Base-by-base conservation (phyloP, 352 stramenopile genomes). In the Pythium phragmiticola region DNA sequence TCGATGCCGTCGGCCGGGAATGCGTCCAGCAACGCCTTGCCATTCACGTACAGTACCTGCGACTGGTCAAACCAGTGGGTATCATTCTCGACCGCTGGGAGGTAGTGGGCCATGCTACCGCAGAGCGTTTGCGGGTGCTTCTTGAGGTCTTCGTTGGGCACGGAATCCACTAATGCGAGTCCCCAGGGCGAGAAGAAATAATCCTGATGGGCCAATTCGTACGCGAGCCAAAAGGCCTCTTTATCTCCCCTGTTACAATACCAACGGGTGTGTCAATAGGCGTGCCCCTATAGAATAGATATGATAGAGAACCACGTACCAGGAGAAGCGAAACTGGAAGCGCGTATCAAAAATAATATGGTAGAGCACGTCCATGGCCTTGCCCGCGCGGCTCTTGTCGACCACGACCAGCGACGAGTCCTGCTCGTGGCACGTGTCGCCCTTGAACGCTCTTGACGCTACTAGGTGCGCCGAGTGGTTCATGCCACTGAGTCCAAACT, bases 131-230 rank as follows among this genome's bases (percentile, higher is more conserved):
- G 59, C 7, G 73, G 69, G 45, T 93, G 80, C 1, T 74, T 57
- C 43, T 76, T 41, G 36, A 90, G 77, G 61, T 91, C 84, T 7
- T 77, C 50, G 41, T 85, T 87, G 7, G 83, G 42, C 1, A 69
- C 66, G 0, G 73, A 75, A 5, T 82, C 74, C 12, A 92, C 70
- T 45, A 85, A 72, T 5, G 76, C 82, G 19, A 84, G 72, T 0
- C 80, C 80, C 76, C 75, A 89, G 3, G 82, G 82, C 1, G 81
- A 90, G 66, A 92, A 92, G 43, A 80, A 80, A 49, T 91, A 94
- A 16, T 72, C 50, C 2, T 72, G 65, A 21, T 86, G 74, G 0
- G 79, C 73, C 6, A 94, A 69, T 53, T 87, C 78, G 59, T 76
- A 92, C 42, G 82, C 72, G 12, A 94, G 58, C 84, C 84, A 94